Base-by-base conservation (phyloP, 441 rosid genomes). In the Corymbia calophylla region DNA sequence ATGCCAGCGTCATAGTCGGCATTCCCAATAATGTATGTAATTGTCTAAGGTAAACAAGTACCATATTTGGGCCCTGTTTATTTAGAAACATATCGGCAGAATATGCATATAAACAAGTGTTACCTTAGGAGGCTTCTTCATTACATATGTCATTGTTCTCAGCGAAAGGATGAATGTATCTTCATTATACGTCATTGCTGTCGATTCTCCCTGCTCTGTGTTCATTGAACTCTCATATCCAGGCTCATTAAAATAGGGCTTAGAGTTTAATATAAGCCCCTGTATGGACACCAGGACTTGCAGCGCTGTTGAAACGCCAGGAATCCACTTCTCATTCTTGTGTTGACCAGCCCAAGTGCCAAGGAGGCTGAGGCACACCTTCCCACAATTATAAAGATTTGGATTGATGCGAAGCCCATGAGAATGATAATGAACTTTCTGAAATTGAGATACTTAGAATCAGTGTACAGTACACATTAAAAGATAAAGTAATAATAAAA, bases 241-340 rank as follows among this genome's bases (percentile, higher is more conserved):
- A 68, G 99, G 99, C 93, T 97, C 99, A 91, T 97, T 97, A 89
- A 94, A 97, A 91, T 91, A 97, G 49, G 99, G 99, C 88, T 95
- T 93, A 87, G 93, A 93, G 89, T 97, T 97, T 93, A 97, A 93
- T 91, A 97, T 96, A 90, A 97, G 93, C 53, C 96, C 99, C 92
- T 97, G 99, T 91, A 97, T 97, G 31, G 99, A 97, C 31, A 97
- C 98, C 73, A 97, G 94, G 91, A 97, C 99, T 94, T 97, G 99
- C 25, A 97, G 92, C 93, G 94, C 94, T 44, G 99, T 97, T 25
- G 99, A 97, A 60, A 90, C 89, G 47, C 93, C 93, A 89, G 99
- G 97, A 66, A 93, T 93, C 99, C 99, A 97, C 92, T 91, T 95
- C 95, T 97, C 99, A 90, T 90, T 95, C 92, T 91, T 91, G 55